A percentile compares a stretch with the other conserved stretches of the same genome.
Evolutionary conservation across 176 grass and related monocot species (phyloP).

Genomic region (Aegilops tauschii): DNA sequence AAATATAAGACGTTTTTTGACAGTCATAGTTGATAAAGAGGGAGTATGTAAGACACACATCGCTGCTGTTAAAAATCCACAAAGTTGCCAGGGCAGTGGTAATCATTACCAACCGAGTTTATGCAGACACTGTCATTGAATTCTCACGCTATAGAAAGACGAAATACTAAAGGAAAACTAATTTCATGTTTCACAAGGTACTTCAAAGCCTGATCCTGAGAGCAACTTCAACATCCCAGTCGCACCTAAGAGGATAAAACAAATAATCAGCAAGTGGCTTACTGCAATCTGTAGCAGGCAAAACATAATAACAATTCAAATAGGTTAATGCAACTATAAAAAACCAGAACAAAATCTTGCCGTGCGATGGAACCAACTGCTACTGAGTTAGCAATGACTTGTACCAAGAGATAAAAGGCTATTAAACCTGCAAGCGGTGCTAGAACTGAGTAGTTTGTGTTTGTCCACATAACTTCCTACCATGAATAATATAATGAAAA

Average conservation of each 20-base stretch:
- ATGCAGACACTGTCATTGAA: not conserved
- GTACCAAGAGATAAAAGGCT: not conserved
- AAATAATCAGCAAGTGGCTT: not conserved
- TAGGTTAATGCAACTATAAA: not conserved
- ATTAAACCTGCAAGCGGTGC: not conserved
- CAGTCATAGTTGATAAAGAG: no score
- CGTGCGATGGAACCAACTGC: not conserved
- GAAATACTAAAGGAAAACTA: not conserved
- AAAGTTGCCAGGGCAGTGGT: not conserved
- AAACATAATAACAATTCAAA: not conserved
- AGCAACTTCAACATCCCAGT: not conserved
- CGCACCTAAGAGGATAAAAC: conserved; percentile 23
- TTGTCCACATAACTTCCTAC: not conserved
- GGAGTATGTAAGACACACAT: not conserved
- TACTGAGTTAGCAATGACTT: not conserved
- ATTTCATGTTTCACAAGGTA: not conserved
- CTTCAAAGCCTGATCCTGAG: not conserved
- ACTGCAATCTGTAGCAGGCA: not conserved
- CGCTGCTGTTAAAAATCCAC: not conserved
- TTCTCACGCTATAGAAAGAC: not conserved
- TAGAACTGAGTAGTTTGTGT: not conserved
- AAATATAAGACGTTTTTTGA: no score
- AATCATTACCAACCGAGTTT: not conserved
- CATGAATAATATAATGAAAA: not conserved
- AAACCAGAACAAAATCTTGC: not conserved